A percentile compares a stretch with the other conserved stretches of the same genome.
These are phyloP conservation scores for Eimeria maxima DNA, from an alignment of 169 alveolate genomes.

Conservation along the genomic window DNA sequence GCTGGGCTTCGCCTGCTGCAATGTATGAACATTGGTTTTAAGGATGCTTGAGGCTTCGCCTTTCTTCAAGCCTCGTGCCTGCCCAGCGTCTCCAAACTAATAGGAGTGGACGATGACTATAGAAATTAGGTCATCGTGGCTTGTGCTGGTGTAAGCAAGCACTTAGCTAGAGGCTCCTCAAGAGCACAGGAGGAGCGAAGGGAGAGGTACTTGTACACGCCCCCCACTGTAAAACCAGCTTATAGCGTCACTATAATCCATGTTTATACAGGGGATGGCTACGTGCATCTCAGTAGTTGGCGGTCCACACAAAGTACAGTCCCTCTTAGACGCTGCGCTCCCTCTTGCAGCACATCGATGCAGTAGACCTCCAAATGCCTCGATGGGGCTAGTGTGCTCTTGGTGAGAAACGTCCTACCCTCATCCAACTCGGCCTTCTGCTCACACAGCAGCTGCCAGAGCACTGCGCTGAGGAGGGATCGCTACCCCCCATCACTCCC, in stretches of 20 bases:
- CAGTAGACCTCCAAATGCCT: not conserved
- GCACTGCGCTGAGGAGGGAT: not conserved
- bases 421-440: not conserved
- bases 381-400: not conserved
- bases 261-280: not conserved
- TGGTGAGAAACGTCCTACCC: not conserved
- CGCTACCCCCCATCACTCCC: not conserved
- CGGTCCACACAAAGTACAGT: not conserved
- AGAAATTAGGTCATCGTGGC: not conserved
- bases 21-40: not conserved
- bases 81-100: not conserved
- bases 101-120: not conserved
- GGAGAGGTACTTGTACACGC: not conserved
- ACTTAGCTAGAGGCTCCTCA: no score
- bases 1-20: not conserved
- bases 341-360: not conserved
- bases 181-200: no score
- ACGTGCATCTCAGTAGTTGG: not conserved
- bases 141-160: not conserved
- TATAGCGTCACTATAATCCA: not conserved
- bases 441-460: not conserved
- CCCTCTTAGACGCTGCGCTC: not conserved
- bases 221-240: not conserved
- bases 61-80: not conserved
- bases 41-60: not conserved